Conservation (phyloP, 805 yeast species). For the Yarrowia osloensis region DNA sequence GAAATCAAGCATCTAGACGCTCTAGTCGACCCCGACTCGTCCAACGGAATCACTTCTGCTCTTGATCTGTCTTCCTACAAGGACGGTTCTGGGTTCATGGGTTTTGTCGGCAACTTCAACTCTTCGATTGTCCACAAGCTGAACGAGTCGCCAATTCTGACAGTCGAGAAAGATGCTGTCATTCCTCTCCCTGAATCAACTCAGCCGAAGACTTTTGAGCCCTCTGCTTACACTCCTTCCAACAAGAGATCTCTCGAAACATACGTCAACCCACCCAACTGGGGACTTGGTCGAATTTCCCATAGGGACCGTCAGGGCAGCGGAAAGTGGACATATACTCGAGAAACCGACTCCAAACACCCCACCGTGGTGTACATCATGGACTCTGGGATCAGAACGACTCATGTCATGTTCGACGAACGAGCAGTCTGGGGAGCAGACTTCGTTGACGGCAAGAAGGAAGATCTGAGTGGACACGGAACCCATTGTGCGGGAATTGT, state of each 20-base stretch:
- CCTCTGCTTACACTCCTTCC: no score
- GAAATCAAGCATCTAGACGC: background rate
- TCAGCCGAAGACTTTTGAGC: no score
- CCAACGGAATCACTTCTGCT: background rate
- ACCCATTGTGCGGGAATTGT: background rate
- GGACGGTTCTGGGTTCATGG: background rate
- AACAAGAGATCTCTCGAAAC: background rate
- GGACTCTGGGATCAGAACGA: no score
- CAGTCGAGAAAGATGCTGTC: background rate
- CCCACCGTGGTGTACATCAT: no score
- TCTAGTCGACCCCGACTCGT: background rate
- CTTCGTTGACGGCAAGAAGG: background rate
- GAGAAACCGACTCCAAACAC: no score
- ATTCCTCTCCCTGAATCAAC: background rate
- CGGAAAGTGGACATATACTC: no score
- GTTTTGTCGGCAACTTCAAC: background rate
- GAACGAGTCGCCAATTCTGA: background rate
- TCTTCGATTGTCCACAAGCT: background rate
- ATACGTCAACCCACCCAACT: background rate
- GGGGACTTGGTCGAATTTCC: background rate
- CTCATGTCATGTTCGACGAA: no score
- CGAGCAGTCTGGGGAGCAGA: background rate
- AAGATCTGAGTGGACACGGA: background rate
- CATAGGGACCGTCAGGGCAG: background rate
- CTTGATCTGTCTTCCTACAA: background rate